Evolutionary conservation across 2,329 filamentous ascomycete genomes (phyloP), one percentile per base, ranked within the genome.

Genomic region (Penicillium nordicum): DNA sequence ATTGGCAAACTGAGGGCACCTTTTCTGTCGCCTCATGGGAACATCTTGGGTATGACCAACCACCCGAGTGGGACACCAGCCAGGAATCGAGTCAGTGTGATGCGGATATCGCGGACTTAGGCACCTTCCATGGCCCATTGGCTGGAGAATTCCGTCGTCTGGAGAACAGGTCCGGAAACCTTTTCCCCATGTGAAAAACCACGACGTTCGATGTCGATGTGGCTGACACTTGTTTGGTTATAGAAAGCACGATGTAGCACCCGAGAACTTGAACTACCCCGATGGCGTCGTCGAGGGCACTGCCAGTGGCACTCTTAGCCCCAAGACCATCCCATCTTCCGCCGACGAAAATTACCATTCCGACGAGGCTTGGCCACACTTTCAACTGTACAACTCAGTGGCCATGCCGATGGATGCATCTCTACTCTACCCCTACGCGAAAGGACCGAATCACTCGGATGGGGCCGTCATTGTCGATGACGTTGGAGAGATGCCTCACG

Each of bases 81-180:
- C 73, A 73, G 57, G 73, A 74, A 50, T 74, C 72, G 7, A 74
- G 69, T 51, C 69, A 73, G 57, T 70, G 64, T 53, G 70, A 71
- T 64, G 68, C 66, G 29, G 72, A 74, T 54, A 62, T 72, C 41
- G 67, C 68, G 16, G 72, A 74, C 38, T 52, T 74, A 52, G 69
- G 67, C 43, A 58, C 67, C 38, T 66, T 69, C 16, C 65, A 68
- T 50, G 70, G 66, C 29, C 63, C 70, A 30, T 62, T 71, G 53
- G 62, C 64, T n/a, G 53, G 59, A n/a, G 68, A 64, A 51, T 64
- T 62, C 38, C 60, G 58, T 37, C 62, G 59, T 40, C 50, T 64
- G 51, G 67, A 68, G 23, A 66, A 64, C 42, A 69, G 71, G 71
- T 74, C 59, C 56, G 69, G 45, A 44, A 54, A 27, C 47, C 29